Base-by-base conservation (phyloP, 1,284 basidiomycete genomes). In the Anthracocystis walkeri region DNA sequence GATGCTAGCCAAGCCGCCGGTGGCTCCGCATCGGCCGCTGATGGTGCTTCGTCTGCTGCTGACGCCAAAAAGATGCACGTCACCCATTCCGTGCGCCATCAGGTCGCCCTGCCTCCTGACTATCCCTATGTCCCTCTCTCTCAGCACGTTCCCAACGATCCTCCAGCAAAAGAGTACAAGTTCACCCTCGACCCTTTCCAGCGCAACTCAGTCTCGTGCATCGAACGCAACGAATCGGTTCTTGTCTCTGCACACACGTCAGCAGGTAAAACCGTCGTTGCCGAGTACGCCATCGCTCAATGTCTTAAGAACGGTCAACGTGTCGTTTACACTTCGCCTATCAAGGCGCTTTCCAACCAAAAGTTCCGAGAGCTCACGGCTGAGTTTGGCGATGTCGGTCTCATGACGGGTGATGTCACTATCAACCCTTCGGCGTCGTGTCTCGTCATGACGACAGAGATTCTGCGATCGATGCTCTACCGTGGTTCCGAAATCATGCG, bases 361-460 rank as follows among this genome's bases (percentile, higher is more conserved):
- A 99, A 99, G 87, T 99, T 97, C 86, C 91, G 97, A 84, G 97
- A 99, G 86, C 93, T 99, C 90, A 88, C 93, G 38, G 95, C 93
- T 54, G 93, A 95, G 81, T 99, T 99, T 86, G 93, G 94, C 25
- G 96, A 99, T 83, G 97, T 99, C 50, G 97, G 97, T 20, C 89
- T 99, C 29, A 99, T 99, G 97, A 99, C 97, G 1, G 95, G 97
- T 84, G 97, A 99, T 87, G 95, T 99, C n/a, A 99, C 97, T 0
- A 98, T 99, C 85, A 99, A 99, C 85, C 96, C 96, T 2, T 92
- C 92, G 4, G 96, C 97, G 7, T 94, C 93, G 50, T 99, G 97
- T 88, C 87, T 99, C 51, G 96, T 99, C 57, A 99, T 99, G 97
- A 99, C 97, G 0, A 99, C 97, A 2, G 97, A 99, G 88, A 99